Evolutionary conservation across 805 yeast genomes (phyloP).

Genomic region (Kuraishia molischiana): DNA sequence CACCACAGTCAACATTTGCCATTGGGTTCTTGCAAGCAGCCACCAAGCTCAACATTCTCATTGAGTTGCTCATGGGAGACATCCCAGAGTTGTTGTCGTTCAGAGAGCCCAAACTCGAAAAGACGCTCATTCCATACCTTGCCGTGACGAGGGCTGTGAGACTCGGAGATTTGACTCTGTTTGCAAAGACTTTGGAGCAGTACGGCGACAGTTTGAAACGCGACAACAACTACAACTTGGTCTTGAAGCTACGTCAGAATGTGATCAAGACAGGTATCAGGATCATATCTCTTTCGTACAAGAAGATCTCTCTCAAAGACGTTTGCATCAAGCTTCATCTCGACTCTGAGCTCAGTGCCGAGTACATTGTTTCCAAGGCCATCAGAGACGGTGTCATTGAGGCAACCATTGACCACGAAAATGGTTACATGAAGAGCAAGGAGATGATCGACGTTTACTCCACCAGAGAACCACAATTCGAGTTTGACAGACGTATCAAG

Average conservation of each 20-base stretch:
- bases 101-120: slow-evolving; percentile 49
- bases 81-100: slow-evolving; percentile 84
- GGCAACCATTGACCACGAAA: slow-evolving; percentile 83
- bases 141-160: slow-evolving; percentile 87
- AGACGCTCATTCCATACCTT: slow-evolving; percentile 69
- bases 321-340: slow-evolving; percentile 86
- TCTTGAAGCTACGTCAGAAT: slow-evolving; percentile 85
- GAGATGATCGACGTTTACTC: slow-evolving; percentile 83
- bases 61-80: slow-evolving; percentile 93
- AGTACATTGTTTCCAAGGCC: slow-evolving; percentile 93
- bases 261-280: slow-evolving; percentile 97
- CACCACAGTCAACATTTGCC: slow-evolving; percentile 83
- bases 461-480: slow-evolving; percentile 75
- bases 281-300: slow-evolving; percentile 83
- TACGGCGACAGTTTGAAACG: slow-evolving; percentile 52
- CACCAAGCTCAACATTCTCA: slow-evolving; percentile 75
- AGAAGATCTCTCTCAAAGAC: slow-evolving; percentile 84
- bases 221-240: slow-evolving; percentile 79
- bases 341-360: slow-evolving; percentile 93
- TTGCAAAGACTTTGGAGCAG: slow-evolving; percentile 58
- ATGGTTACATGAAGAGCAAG: slow-evolving; percentile 84
- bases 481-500: slow-evolving; percentile 87
- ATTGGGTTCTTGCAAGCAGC: slow-evolving; percentile 85
- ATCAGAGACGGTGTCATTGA: slow-evolving; percentile 97
- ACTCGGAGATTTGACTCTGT: slow-evolving; percentile 77